A percentile compares a stretch with the other conserved stretches of the same genome.
Evolutionary conservation across 768 basidiomycete genomes (phyloP).

Genomic region (Russula emetica): DNA sequence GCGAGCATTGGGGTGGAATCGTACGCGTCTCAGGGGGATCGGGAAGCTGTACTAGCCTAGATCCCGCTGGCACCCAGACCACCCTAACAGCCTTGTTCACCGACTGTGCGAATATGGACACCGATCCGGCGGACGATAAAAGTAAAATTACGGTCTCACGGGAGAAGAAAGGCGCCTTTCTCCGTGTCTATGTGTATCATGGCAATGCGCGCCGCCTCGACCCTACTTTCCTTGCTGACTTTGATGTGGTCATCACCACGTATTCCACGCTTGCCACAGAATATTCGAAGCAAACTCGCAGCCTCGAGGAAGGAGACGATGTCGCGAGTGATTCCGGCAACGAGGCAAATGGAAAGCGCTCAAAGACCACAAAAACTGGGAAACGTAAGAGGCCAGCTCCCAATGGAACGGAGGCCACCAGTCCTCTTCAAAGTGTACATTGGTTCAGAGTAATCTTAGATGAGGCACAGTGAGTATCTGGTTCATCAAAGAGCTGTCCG

Average conservation of each 20-base stretch:
- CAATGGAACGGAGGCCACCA: slow-evolving; percentile 52
- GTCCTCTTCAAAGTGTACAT: slow-evolving; percentile 87
- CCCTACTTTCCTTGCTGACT: slow-evolving; percentile 82
- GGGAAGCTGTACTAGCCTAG: slow-evolving; percentile 41
- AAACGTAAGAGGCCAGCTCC: slow-evolving; percentile 35
- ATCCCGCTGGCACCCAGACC: slow-evolving; percentile 34
- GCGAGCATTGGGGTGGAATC: slow-evolving; percentile 92
- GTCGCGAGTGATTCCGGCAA: slow-evolving; percentile 60
- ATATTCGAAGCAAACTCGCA: slow-evolving; percentile 82
- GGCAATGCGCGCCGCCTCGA: slow-evolving; percentile 85
- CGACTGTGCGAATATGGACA: slow-evolving; percentile 9
- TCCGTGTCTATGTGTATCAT: slow-evolving; percentile 95
- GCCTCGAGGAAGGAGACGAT: slow-evolving; percentile 63
- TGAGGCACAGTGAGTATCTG: slow-evolving; percentile 85
- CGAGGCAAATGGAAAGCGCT: slow-evolving; percentile 59
- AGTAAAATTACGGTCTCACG: slow-evolving; percentile 1
- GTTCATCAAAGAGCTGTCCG: neutral
- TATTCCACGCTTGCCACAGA: slow-evolving; percentile 95
- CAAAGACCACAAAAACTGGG: slow-evolving; percentile 55
- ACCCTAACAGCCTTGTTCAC: slow-evolving; percentile 33
- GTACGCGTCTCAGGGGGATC: slow-evolving; percentile 80
- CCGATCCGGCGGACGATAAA: neutral
- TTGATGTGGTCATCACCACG: slow-evolving; percentile 96
- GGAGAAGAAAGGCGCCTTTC: slow-evolving; percentile 34
- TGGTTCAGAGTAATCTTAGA: slow-evolving; percentile 96